phyloP scores from a whole-genome alignment of 345 rosid species.

The Brassica juncea region DNA sequence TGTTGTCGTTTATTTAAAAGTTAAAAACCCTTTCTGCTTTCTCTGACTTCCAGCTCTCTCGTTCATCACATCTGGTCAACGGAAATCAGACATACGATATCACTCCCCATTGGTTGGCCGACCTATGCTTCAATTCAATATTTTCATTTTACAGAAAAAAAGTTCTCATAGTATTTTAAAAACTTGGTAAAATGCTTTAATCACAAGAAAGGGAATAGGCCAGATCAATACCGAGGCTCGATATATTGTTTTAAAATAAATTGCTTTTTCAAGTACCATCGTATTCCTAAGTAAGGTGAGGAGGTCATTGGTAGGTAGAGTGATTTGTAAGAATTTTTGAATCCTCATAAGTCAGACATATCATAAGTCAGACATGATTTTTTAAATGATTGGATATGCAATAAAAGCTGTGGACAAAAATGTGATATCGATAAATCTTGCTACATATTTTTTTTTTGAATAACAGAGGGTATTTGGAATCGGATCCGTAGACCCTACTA shows the following conservation, averaged over 20 bases:
- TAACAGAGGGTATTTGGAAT: too few relatives aligned
- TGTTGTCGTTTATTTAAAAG: not conserved
- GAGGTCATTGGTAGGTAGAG: not conserved
- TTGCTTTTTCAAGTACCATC: not conserved
- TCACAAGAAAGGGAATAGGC: not conserved
- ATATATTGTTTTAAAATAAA: not conserved
- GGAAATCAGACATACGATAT: not conserved
- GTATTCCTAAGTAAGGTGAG: not conserved
- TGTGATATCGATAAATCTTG: not conserved
- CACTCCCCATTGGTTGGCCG: constrained; percentile 8
- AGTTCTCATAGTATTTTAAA: not conserved
- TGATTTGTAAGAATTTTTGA: not conserved
- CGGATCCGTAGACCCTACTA: too few relatives aligned
- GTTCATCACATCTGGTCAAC: constrained; percentile 18
- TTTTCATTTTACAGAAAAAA: not conserved
- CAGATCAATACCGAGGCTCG: not conserved
- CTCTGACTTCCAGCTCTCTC: not conserved
- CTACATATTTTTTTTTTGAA: too few relatives aligned
- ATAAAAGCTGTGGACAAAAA: not conserved
- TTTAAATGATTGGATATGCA: not conserved
- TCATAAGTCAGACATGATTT: not conserved
- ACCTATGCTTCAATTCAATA: not conserved
- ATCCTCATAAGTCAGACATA: not conserved
- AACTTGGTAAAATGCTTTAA: not conserved
- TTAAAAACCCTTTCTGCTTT: not conserved